Evolutionary conservation across 2,329 filamentous ascomycete species (phyloP).

Genomic region (Penicillium sclerotiorum): DNA sequence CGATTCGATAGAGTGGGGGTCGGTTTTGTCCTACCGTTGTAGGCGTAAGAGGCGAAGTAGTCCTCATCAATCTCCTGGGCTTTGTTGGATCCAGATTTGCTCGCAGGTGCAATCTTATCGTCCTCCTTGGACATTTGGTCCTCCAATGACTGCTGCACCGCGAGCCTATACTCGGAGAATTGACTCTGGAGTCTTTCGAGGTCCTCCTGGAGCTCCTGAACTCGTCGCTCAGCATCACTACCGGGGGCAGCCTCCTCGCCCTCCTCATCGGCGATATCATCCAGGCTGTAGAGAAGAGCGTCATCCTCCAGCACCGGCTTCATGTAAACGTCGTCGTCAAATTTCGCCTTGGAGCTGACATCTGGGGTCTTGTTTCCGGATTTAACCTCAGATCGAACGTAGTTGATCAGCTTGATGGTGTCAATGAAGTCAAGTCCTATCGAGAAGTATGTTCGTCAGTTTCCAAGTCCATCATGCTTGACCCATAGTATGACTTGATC

Average conservation of each 20-base stretch:
- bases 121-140: slow-evolving; percentile 64
- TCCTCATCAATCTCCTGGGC: slow-evolving; percentile 58
- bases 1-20: background rate
- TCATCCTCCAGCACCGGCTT: slow-evolving; percentile 88
- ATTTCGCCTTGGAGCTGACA: slow-evolving; percentile 62
- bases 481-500: slow-evolving; percentile 6
- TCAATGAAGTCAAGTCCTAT: slow-evolving; percentile 71
- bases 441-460: slow-evolving; percentile 30
- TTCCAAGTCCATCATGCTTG: too few species aligned
- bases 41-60: slow-evolving; percentile 68
- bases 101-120: slow-evolving; percentile 36
- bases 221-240: slow-evolving; percentile 48
- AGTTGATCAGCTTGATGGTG: slow-evolving; percentile 75
- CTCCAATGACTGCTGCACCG: slow-evolving; percentile 68
- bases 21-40: slow-evolving; percentile 58
- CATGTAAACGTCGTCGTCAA: slow-evolving; percentile 79
- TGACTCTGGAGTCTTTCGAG: slow-evolving; percentile 62
- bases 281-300: slow-evolving; percentile 81
- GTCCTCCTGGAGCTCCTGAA: slow-evolving; percentile 64
- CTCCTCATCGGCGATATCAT: slow-evolving; percentile 65
- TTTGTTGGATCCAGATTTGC: slow-evolving; percentile 26
- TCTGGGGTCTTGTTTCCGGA: slow-evolving; percentile 53
- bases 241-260: slow-evolving; percentile 28
- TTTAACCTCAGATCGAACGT: slow-evolving; percentile 54
- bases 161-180: slow-evolving; percentile 66